A percentile compares a stretch with the other conserved stretches of the same genome.
Conservation (phyloP, 306 rosid genomes). For the Vigna angularis region DNA sequence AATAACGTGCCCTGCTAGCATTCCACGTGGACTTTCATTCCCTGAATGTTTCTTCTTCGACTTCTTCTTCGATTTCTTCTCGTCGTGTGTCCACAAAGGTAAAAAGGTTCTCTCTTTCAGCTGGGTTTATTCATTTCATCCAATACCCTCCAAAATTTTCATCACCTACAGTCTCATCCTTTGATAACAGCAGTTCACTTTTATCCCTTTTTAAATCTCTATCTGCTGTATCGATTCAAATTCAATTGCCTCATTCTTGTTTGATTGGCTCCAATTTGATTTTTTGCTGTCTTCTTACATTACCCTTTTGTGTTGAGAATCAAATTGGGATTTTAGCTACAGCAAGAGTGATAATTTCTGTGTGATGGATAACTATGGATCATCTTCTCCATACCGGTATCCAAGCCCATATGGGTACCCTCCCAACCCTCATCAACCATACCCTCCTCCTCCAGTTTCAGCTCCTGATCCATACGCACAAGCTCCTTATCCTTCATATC, state of each 20-base stretch:
- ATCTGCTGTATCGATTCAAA: constrained; percentile 14
- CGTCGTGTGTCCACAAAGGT: neutral
- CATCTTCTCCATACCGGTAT: constrained; percentile 48
- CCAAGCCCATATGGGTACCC: constrained; percentile 52
- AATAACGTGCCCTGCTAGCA: neutral
- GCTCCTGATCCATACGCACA: constrained; percentile 48
- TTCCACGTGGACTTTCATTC: constrained; percentile 15
- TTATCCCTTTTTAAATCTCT: neutral
- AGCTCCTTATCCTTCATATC: constrained; percentile 49
- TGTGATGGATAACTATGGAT: constrained; percentile 52
- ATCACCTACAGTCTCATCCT: neutral
- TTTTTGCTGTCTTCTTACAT: neutral
- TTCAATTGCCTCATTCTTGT: constrained; percentile 11
- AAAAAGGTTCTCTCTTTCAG: neutral
- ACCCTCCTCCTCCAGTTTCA: constrained; percentile 58
- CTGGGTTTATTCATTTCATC: constrained; percentile 34
- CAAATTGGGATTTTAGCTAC: neutral
- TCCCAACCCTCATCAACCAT: constrained; percentile 48
- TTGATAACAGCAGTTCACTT: neutral
- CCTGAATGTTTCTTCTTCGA: neutral
- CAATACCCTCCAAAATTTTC: constrained; percentile 2
- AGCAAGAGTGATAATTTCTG: constrained; percentile 24
- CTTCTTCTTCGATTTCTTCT: neutral
- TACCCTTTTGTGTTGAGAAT: constrained; percentile 13
- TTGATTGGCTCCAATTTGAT: constrained; percentile 18